Conservation (phyloP, 768 basidiomycete species). For the Boletus vermiculosoides region DNA sequence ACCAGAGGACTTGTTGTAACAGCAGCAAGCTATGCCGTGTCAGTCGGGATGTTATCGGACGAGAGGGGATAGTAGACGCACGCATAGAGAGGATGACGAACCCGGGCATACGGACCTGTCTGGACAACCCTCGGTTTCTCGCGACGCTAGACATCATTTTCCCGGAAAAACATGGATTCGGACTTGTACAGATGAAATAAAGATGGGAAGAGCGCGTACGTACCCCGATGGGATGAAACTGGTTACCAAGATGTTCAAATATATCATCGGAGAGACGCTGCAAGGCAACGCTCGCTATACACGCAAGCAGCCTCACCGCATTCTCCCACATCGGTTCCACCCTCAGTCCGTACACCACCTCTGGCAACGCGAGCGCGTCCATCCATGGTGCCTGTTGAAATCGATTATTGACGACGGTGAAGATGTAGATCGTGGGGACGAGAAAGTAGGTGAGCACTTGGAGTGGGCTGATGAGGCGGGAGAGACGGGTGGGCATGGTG, state of each 20-base stretch:
- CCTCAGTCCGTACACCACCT: background rate
- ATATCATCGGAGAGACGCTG: background rate
- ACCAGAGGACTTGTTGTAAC: background rate
- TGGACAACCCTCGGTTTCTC: constrained; percentile 12
- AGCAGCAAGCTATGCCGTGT: background rate
- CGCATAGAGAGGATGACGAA: constrained; percentile 15
- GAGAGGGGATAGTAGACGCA: background rate
- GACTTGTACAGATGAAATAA: no score
- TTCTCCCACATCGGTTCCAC: background rate
- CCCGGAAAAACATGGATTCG: background rate
- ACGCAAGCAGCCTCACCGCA: background rate
- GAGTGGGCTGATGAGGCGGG: background rate
- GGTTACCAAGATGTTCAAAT: constrained; percentile 6
- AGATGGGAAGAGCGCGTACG: background rate
- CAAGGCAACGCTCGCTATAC: background rate
- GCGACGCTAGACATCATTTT: constrained; percentile 1
- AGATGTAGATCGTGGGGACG: background rate
- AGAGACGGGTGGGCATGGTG: background rate
- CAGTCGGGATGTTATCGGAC: background rate
- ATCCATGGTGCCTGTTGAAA: constrained; percentile 10
- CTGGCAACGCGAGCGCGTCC: background rate
- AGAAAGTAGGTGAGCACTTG: background rate
- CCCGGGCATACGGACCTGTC: constrained; percentile 15
- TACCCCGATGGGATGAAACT: constrained; percentile 12
- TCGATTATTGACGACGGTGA: background rate